Percentiles rank a stretch among this genome's conserved stretches.
Evolutionary conservation across 148 eudicot genomes (phyloP).

Genomic region (Hydrangea macrophylla): DNA sequence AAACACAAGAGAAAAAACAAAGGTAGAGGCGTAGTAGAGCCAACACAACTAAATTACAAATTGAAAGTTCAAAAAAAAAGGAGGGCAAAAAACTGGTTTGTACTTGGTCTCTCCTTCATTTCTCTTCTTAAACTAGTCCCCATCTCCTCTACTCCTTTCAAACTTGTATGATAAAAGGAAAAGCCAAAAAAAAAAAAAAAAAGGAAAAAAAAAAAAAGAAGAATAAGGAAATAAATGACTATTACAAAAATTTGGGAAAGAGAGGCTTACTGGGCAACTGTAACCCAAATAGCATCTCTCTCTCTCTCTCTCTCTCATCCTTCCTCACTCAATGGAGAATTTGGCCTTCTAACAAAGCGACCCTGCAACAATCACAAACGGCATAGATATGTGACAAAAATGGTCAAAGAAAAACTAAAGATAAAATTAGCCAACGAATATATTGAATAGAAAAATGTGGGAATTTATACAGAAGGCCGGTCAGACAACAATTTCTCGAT

Average conservation of each 20-base stretch:
- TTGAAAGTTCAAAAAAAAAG: background rate
- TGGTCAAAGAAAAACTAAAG: background rate
- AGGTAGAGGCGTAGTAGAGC: background rate
- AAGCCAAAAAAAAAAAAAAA: background rate
- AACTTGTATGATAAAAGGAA: background rate
- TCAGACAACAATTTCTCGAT: no score
- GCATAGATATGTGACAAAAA: conserved; percentile 1
- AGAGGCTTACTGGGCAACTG: background rate
- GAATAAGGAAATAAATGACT: background rate
- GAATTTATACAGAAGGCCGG: no score
- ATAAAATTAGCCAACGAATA: no score
- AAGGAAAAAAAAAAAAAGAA: background rate
- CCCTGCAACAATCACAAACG: conserved; percentile 25
- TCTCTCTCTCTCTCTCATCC: conserved; percentile 4
- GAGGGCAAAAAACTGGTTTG: background rate
- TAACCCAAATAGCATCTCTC: background rate
- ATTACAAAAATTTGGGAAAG: background rate
- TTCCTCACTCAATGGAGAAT: conserved; percentile 43
- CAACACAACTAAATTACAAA: no score
- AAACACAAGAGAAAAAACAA: background rate
- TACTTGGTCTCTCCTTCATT: background rate
- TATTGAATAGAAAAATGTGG: no score
- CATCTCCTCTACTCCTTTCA: background rate
- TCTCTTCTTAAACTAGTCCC: background rate
- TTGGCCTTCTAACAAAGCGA: conserved; percentile 43